Evolutionary conservation across 148 eudicot species (phyloP), one percentile per base, ranked within the genome.

Genomic region (Hydrangea macrophylla): DNA sequence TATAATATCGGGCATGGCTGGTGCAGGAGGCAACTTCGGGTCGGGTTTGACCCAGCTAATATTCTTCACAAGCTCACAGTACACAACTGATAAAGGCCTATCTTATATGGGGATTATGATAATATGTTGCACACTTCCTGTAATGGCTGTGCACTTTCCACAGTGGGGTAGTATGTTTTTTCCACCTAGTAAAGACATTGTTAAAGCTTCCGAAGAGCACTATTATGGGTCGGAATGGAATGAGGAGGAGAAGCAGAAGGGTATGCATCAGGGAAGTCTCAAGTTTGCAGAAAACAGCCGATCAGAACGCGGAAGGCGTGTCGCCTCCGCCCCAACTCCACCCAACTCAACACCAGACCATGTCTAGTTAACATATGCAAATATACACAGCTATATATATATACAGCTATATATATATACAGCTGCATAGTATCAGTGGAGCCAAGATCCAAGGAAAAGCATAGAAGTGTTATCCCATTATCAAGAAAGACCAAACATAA

Each of bases 131-230:
- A 85, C 87, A 0, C 60, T 85, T 2, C 87, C 90, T 0, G 79
- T 80, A 51, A 20, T 64, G 6, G 20, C 81, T 15, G 51, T 85
- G 35, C 83, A 85, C 60, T 85, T 85, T 58, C 87, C 90, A 13
- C 90, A 83, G 35, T 83, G 90, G 90, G 90, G 90, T 0, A 69
- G 87, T 55, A 83, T 83, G 87, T 78, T 83, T 30, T 23, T 75
- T 0, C 79, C 81, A 2, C 71, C 86, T 6, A 18, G 69, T 0
- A 68, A 73, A 33, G 59, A 65, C 44, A 54, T 11, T 0, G 39
- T 65, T 6, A 26, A 35, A 26, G 65, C 60, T 23, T 28, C 61
- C 1, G 89, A 85, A 65, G 86, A 80, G 54, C 11, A 25, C 2
- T 85, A 82, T 55, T 85, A 82, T 9, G 77, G 33, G 6, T 55